These are phyloP conservation scores for Zea luxurians DNA, from an alignment of 176 grass and related monocot genomes.

Conservation along the genomic window DNA sequence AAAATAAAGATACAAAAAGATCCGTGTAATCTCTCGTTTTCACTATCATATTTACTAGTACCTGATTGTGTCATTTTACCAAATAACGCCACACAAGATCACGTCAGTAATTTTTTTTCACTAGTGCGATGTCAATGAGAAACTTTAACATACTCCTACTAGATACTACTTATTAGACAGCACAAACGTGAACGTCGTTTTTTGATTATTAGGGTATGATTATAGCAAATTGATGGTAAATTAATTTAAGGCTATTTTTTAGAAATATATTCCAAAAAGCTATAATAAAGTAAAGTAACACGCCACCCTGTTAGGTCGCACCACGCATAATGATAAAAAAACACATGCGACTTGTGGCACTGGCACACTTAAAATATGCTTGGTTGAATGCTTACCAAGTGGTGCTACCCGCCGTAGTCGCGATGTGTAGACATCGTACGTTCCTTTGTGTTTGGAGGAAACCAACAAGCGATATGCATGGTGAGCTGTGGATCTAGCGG, in stretches of 20 bases:
- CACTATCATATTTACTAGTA: background rate
- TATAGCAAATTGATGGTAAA: too few relatives aligned
- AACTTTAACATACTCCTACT: background rate
- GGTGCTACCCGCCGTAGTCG: background rate
- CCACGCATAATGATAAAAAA: background rate
- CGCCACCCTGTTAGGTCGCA: background rate
- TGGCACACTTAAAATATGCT: background rate
- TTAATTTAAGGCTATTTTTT: too few relatives aligned
- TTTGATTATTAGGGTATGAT: too few relatives aligned
- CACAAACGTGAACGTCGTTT: too few relatives aligned
- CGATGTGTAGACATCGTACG: background rate
- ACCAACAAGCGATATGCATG: slow-evolving; percentile 17
- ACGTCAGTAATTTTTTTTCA: background rate
- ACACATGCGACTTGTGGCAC: background rate
- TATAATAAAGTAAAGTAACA: background rate
- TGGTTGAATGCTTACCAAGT: background rate
- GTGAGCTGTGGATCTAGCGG: slow-evolving; percentile 3
- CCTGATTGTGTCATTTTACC: background rate
- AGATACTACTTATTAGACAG: too few relatives aligned
- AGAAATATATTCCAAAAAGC: too few relatives aligned
- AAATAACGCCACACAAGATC: background rate
- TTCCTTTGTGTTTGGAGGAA: slow-evolving; percentile 22
- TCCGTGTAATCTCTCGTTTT: background rate
- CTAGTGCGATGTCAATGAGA: background rate
- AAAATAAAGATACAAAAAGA: background rate